phyloP scores from a whole-genome alignment of 257 asterid species.

The Nyctanthes arbortristis region DNA sequence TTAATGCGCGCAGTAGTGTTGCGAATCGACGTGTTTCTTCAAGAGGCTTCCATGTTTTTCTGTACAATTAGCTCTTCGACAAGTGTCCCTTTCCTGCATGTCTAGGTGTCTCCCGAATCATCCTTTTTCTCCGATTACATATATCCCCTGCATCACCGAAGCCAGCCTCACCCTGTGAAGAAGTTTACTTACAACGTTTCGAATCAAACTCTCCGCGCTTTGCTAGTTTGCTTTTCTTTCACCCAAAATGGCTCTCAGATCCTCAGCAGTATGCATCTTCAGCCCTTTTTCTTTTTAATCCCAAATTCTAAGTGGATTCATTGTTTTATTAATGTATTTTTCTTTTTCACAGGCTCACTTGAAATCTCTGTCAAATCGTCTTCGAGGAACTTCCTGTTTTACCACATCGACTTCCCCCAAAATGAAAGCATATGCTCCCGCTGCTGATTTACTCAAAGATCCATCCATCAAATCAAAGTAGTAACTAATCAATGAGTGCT shows the following conservation, averaged over 20 bases:
- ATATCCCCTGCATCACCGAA: too few species aligned
- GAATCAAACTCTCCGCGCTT: neutral
- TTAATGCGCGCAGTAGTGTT: neutral
- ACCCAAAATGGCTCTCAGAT: conserved; percentile 35
- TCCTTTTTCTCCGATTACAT: neutral
- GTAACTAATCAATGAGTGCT: conserved; percentile 28
- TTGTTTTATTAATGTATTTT: neutral
- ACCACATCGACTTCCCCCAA: conserved; percentile 32
- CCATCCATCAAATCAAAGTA: conserved; percentile 33
- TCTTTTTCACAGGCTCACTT: conserved; percentile 21
- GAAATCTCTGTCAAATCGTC: conserved; percentile 20
- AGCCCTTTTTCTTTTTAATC: neutral
- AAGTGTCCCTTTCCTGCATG: conserved; percentile 13
- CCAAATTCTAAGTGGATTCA: neutral
- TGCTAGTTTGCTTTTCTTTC: neutral
- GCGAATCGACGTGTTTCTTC: conserved; percentile 27
- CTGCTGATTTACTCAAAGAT: conserved; percentile 10
- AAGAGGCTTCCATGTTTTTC: conserved; percentile 25
- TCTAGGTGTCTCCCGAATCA: conserved; percentile 22
- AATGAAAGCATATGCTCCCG: conserved; percentile 26
- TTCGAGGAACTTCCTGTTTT: conserved; percentile 30
- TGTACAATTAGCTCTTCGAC: conserved; percentile 18
- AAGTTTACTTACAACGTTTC: neutral
- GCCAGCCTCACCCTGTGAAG: neutral
- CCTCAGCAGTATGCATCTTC: conserved; percentile 15